Evolutionary conservation across 768 basidiomycete genomes (phyloP), one percentile per base, ranked within the genome.

Genomic region (Suillus plorans): DNA sequence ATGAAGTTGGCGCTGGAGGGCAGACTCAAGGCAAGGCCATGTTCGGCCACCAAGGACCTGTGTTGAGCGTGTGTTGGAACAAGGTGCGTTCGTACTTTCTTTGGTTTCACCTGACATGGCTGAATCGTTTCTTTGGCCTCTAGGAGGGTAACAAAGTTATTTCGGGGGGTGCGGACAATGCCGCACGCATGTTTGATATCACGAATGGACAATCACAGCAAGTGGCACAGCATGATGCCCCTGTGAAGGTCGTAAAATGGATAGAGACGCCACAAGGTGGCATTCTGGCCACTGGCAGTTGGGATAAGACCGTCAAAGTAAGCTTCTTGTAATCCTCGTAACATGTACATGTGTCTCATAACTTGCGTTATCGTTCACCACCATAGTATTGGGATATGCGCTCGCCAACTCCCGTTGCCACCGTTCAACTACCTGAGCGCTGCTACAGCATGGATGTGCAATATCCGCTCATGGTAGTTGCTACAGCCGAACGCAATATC

Each of bases 281-380:
- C 16, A 87, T 96, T 67, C 81, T 96, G 22, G 93, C 89, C 14
- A 98, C 97, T 1, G 97, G 95, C 12, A 95, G 94, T 61, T 99
- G 97, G 97, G 97, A 99, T 77, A 97, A 97, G 79, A 97, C 94
- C 2, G 78, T 99, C 73, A 97, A 95, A 84, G 96, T 95, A 68
- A 3, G 66, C 68, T 31, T 66, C 1, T 56, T 52, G 59, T 39
- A 39, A 60, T n/a, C 31, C 41, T 47, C 56, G 34, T 37, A 49
- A 55, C 53, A 44, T 36, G 25, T 37, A 63, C n/a, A 59, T 41
- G 16, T 58, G 22, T 18, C 25, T 59, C 41, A 39, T 31, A 42
- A 37, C 25, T 14, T 9, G 42, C 16, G 34, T 22, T 50, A 31
- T 16, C 31, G 37, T 47, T 69, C 5, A 13, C 31, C 8, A 18